Percentiles rank a stretch among this genome's conserved stretches.
Conservation (phyloP, 257 asterid genomes). For the Solanum bulbocastanum region DNA sequence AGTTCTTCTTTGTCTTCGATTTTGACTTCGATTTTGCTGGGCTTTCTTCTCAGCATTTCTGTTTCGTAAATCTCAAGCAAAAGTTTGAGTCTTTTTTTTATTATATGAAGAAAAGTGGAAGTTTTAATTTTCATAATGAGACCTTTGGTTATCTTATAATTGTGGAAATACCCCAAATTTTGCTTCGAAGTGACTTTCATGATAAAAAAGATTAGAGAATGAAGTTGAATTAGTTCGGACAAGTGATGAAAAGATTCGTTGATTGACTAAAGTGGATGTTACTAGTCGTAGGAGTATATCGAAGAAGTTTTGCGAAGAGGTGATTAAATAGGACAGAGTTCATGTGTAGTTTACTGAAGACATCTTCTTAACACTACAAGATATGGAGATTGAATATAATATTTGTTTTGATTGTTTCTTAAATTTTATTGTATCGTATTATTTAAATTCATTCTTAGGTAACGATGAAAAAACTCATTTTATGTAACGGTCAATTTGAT, state of each 20-base stretch:
- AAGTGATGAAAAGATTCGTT: background rate
- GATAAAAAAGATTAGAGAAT: background rate
- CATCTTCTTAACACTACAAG: background rate
- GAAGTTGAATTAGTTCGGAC: background rate
- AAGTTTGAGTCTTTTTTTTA: background rate
- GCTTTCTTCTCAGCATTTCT: conserved; percentile 79
- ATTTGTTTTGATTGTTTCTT: too few species aligned
- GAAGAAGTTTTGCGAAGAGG: background rate
- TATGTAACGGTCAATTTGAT: too few species aligned
- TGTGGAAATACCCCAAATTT: background rate
- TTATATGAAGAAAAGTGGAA: background rate
- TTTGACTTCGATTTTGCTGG: conserved; percentile 72
- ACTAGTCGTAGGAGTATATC: too few species aligned
- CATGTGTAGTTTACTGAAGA: too few species aligned
- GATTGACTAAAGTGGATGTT: background rate
- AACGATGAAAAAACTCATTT: too few species aligned
- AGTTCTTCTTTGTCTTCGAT: conserved; percentile 82
- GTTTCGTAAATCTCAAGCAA: background rate
- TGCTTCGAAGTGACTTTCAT: background rate
- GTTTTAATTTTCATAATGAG: background rate
- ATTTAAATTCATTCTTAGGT: too few species aligned
- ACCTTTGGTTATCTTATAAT: background rate
- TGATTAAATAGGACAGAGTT: background rate
- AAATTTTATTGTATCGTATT: too few species aligned
- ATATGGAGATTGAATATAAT: background rate